Conservation (phyloP, 2,329 filamentous ascomycete genomes). For the Orbilia blumenaviensis region DNA sequence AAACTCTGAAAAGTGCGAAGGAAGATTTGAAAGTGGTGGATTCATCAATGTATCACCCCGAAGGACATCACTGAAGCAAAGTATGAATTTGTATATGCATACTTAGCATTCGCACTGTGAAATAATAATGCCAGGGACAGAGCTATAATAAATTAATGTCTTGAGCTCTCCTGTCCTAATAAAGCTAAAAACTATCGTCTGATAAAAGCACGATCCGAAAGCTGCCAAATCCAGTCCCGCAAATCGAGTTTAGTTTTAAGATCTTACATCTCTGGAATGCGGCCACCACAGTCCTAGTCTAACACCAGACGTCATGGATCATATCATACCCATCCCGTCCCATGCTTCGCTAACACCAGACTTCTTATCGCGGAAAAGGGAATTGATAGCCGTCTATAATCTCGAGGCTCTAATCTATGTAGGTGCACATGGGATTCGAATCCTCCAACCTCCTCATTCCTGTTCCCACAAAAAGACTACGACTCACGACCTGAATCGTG, state of each 20-base stretch:
- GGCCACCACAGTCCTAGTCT: neutral
- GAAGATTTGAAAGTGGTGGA: neutral
- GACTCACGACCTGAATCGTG: neutral
- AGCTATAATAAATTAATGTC: too few relatives aligned
- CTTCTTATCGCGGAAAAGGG: neutral
- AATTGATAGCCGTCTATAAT: neutral
- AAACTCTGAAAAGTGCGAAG: neutral
- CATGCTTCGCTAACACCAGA: neutral
- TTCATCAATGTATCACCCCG: neutral
- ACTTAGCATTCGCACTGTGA: neutral
- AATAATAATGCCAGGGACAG: neutral
- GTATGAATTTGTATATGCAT: too few relatives aligned
- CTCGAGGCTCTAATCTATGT: too few relatives aligned
- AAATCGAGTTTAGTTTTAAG: neutral
- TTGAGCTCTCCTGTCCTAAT: neutral
- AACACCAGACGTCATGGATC: neutral
- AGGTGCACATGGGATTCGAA: too few relatives aligned
- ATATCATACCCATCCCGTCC: neutral
- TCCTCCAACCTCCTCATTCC: neutral
- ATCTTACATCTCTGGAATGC: conserved; percentile 1
- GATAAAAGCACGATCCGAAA: neutral
- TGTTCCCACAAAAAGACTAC: neutral
- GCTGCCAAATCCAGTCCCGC: neutral
- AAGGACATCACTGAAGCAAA: too few relatives aligned
- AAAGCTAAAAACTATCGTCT: neutral